These are phyloP conservation scores for Fragilariopsis cylindrus DNA, from an alignment of 108 stramenopile genomes.

Conservation along the genomic window DNA sequence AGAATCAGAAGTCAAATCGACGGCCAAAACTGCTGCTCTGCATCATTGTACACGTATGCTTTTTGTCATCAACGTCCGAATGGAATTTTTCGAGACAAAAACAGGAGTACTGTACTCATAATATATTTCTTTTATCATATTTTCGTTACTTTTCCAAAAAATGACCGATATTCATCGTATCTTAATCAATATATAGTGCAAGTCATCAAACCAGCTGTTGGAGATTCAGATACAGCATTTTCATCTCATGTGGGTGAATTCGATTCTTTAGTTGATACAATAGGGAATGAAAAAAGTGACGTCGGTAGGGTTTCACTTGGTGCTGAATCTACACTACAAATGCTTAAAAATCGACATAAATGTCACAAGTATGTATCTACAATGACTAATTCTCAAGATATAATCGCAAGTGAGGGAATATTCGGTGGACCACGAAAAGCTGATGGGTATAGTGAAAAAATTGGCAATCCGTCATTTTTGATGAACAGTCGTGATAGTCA, in stretches of 20 bases:
- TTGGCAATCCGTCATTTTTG: constrained; percentile 30
- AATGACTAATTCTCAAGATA: constrained; percentile 57
- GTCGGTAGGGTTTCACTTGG: constrained; percentile 14
- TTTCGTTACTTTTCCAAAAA: no score
- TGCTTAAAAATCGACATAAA: constrained; percentile 54
- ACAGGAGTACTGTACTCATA: no score
- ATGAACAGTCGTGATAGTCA: constrained; percentile 21
- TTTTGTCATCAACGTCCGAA: no score
- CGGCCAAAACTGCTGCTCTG: not conserved
- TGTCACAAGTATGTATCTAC: constrained; percentile 60
- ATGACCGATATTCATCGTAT: not conserved
- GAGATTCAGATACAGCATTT: constrained; percentile 64
- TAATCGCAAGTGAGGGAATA: constrained; percentile 67
- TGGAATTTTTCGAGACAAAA: no score
- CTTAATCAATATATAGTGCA: constrained; percentile 30
- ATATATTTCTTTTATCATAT: no score
- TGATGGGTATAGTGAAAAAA: constrained; percentile 53
- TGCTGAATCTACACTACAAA: constrained; percentile 25
- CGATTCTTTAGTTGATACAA: constrained; percentile 78
- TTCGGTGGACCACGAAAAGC: constrained; percentile 73
- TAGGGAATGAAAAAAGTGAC: constrained; percentile 51
- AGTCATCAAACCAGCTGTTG: constrained; percentile 53
- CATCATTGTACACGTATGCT: no score
- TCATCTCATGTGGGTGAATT: constrained; percentile 59
- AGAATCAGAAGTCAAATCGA: not conserved